phyloP scores from a whole-genome alignment of 2,329 filamentous ascomycete species.

The Sarocladium kiliense region DNA sequence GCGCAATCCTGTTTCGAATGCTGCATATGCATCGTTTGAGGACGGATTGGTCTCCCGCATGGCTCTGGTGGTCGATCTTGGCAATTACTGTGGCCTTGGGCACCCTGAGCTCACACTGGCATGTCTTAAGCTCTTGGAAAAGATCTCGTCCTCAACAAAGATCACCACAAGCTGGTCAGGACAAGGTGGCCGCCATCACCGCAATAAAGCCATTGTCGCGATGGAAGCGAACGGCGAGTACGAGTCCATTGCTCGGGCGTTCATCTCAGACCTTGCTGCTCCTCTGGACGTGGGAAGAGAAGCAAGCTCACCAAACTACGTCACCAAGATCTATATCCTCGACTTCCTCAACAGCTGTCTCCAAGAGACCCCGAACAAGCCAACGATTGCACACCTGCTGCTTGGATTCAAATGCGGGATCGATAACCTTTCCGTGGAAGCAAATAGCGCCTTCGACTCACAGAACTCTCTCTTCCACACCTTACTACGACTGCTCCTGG shows the following conservation, averaged over 20 bases:
- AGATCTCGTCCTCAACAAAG: slow-evolving; percentile 77
- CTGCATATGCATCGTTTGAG: slow-evolving; percentile 82
- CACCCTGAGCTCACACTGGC: slow-evolving; percentile 75
- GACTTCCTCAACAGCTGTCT: slow-evolving; percentile 83
- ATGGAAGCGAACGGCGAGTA: slow-evolving; percentile 77
- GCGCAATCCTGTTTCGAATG: slow-evolving; percentile 55
- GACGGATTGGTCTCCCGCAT: slow-evolving; percentile 83
- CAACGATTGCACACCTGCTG: slow-evolving; percentile 84
- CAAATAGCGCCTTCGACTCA: slow-evolving; percentile 64
- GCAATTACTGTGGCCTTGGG: slow-evolving; percentile 79
- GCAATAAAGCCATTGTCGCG: slow-evolving; percentile 84
- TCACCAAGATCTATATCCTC: slow-evolving; percentile 78
- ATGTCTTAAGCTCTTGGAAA: slow-evolving; percentile 78
- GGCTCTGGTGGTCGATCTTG: slow-evolving; percentile 72
- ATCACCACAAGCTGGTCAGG: slow-evolving; percentile 66
- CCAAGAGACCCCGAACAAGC: slow-evolving; percentile 65
- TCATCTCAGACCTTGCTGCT: slow-evolving; percentile 63
- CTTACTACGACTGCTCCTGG: slow-evolving; percentile 66
- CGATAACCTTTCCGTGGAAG: slow-evolving; percentile 62
- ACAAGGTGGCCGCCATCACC: slow-evolving; percentile 55
- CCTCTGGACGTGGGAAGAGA: slow-evolving; percentile 69
- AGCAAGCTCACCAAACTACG: slow-evolving; percentile 64
- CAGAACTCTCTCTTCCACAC: slow-evolving; percentile 78
- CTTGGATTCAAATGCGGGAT: slow-evolving; percentile 80
- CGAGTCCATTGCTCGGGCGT: slow-evolving; percentile 70